A percentile compares a stretch with the other conserved stretches of the same genome.
These are phyloP conservation scores for Spatholobus suberectus DNA, from an alignment of 306 rosid genomes.

Conservation along the genomic window DNA sequence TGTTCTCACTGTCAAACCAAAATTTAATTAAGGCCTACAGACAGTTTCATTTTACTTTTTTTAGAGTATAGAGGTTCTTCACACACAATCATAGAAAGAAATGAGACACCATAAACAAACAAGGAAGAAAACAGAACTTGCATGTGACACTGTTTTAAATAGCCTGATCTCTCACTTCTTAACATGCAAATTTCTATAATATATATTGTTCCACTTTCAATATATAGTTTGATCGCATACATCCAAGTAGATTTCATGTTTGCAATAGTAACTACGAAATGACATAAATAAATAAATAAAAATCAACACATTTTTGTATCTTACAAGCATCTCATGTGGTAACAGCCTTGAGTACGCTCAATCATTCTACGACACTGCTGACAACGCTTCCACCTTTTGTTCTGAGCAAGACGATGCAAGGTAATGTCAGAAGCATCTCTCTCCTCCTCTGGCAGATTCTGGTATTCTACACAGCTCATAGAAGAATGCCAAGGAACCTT, in stretches of 20 bases:
- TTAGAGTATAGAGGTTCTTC: not conserved
- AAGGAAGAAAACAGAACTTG: constrained; percentile 9
- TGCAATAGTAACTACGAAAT: not conserved
- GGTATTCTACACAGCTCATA: constrained; percentile 86
- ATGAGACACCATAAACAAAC: not conserved
- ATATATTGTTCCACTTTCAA: not conserved
- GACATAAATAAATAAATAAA: constrained; percentile 16
- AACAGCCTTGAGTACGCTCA: constrained; percentile 86
- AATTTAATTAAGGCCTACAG: not conserved
- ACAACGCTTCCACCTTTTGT: constrained; percentile 91
- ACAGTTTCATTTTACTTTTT: not conserved
- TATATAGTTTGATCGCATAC: not conserved
- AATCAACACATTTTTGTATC: constrained; percentile 31
- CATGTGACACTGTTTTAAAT: not conserved
- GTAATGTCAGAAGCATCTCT: constrained; percentile 78
- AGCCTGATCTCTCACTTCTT: constrained; percentile 17
- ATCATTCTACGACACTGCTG: constrained; percentile 88
- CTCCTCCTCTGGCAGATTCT: constrained; percentile 75
- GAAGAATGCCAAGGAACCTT: constrained; percentile 95
- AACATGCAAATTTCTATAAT: not conserved
- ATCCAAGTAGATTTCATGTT: not conserved
- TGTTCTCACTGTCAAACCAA: not conserved
- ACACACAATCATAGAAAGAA: not conserved
- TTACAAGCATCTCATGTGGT: constrained; percentile 97
- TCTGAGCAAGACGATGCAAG: constrained; percentile 72